Evolutionary conservation across 306 rosid species (phyloP).

Genomic region (Lupinus albus): DNA sequence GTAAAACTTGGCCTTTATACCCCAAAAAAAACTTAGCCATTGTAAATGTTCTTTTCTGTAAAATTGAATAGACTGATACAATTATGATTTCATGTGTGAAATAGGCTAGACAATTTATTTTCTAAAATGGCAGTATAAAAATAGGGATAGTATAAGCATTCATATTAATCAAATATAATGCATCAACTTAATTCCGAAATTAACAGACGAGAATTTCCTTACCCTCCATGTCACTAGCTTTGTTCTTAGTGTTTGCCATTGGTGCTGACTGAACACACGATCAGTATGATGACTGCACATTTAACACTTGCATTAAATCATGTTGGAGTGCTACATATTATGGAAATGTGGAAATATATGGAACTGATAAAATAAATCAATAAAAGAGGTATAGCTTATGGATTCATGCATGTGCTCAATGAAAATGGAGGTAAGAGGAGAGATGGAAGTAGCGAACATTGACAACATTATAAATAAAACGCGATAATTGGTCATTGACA

Average conservation of each 20-base stretch:
- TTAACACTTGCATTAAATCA: slow-evolving; percentile 29
- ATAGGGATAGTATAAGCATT: neutral
- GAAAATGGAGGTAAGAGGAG: neutral
- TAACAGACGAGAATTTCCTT: slow-evolving; percentile 40
- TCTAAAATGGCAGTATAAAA: slow-evolving; percentile 3
- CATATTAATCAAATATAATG: neutral
- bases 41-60: neutral
- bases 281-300: slow-evolving; percentile 70
- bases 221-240: slow-evolving; percentile 89
- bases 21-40: no score
- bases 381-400: slow-evolving; percentile 8
- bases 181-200: slow-evolving; percentile 1
- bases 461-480: neutral
- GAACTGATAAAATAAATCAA: neutral
- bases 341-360: slow-evolving; percentile 5
- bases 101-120: slow-evolving; percentile 3
- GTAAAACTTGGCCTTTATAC: neutral
- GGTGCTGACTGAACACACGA: slow-evolving; percentile 76
- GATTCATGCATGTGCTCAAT: slow-evolving; percentile 2
- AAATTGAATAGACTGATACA: slow-evolving; percentile 4
- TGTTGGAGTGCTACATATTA: neutral
- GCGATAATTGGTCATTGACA: neutral
- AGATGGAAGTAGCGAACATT: slow-evolving; percentile 12
- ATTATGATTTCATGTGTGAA: neutral
- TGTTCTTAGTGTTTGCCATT: slow-evolving; percentile 77